These are phyloP conservation scores for Hyaloscypha hepaticicola DNA, from an alignment of 495 filamentous ascomycete species.

Conservation along the genomic window DNA sequence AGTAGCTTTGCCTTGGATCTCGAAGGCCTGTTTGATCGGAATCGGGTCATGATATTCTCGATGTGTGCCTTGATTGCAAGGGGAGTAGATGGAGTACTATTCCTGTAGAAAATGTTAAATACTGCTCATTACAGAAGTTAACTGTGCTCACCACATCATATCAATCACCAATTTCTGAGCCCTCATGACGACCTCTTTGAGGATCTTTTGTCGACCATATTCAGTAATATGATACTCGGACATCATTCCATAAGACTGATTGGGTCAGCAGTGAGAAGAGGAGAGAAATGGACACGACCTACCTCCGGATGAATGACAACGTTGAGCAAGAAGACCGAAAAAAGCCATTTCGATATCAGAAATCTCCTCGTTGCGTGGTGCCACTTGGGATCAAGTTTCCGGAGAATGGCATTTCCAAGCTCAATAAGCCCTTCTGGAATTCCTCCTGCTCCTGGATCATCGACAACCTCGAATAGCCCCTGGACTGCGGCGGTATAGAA, in stretches of 20 bases:
- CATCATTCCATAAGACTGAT: constrained; percentile 79
- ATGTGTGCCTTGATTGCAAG: constrained; percentile 70
- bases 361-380: constrained; percentile 72
- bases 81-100: constrained; percentile 59
- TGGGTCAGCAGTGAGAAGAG: constrained; percentile 32
- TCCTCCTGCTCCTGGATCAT: constrained; percentile 73
- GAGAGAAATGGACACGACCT: constrained; percentile 33
- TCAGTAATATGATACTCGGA: constrained; percentile 88
- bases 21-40: constrained; percentile 52
- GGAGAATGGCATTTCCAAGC: constrained; percentile 77
- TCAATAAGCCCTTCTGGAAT: constrained; percentile 82
- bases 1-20: constrained; percentile 60
- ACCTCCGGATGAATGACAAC: constrained; percentile 89
- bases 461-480: constrained; percentile 80
- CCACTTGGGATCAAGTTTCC: constrained; percentile 69
- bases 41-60: constrained; percentile 70
- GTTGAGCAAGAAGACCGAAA: constrained; percentile 79
- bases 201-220: constrained; percentile 82
- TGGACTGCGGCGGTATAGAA: constrained; percentile 85
- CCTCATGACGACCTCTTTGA: constrained; percentile 77
- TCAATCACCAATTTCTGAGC: constrained; percentile 73
- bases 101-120: constrained; percentile 41
- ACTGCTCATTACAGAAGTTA: neutral
- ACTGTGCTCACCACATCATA: constrained; percentile 47
- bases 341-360: constrained; percentile 88